Percentiles rank a stretch among this genome's conserved stretches.
Evolutionary conservation across 768 basidiomycete species (phyloP).

Genomic region (Suillus brevipes): DNA sequence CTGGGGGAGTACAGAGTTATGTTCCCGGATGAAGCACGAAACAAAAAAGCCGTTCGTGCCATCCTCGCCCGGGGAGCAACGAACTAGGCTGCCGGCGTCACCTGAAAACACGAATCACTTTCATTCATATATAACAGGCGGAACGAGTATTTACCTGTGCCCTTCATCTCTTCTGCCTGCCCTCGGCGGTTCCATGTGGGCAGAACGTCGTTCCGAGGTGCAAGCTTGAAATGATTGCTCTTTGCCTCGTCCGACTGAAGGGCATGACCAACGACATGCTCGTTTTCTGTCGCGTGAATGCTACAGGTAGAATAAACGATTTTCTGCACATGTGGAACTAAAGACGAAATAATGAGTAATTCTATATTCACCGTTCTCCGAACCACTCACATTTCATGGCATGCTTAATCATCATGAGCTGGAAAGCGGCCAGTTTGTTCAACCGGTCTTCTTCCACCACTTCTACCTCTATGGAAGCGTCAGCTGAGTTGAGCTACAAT

Average conservation of each 20-base stretch:
- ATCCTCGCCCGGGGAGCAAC: slow-evolving; percentile 81
- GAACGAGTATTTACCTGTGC: slow-evolving; percentile 42
- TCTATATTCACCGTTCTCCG: slow-evolving; percentile 6
- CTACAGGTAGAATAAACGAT: slow-evolving; percentile 99
- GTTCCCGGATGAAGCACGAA: slow-evolving; percentile 69
- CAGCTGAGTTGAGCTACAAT: slow-evolving; percentile 6
- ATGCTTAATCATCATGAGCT: slow-evolving; percentile 87
- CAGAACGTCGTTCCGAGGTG: slow-evolving; percentile 63
- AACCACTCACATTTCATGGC: slow-evolving; percentile 84
- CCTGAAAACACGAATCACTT: slow-evolving; percentile 34
- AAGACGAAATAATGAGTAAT: slow-evolving; percentile 9
- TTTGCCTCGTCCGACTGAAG: slow-evolving; percentile 71
- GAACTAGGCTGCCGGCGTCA: slow-evolving; percentile 60
- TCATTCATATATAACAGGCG: neutral
- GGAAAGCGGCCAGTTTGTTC: slow-evolving; percentile 83
- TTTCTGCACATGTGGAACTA: slow-evolving; percentile 73
- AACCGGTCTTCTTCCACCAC: slow-evolving; percentile 67
- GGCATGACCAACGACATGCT: slow-evolving; percentile 79
- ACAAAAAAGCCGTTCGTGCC: slow-evolving; percentile 98
- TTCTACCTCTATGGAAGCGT: slow-evolving; percentile 47
- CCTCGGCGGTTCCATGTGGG: slow-evolving; percentile 87
- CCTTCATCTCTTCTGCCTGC: slow-evolving; percentile 58
- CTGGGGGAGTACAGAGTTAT: neutral
- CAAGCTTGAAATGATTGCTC: slow-evolving; percentile 63
- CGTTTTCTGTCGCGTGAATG: slow-evolving; percentile 88